A percentile compares a stretch with the other conserved stretches of the same genome.
phyloP scores from a whole-genome alignment of 2,329 filamentous ascomycete species.

The Juglanconis sp. region DNA sequence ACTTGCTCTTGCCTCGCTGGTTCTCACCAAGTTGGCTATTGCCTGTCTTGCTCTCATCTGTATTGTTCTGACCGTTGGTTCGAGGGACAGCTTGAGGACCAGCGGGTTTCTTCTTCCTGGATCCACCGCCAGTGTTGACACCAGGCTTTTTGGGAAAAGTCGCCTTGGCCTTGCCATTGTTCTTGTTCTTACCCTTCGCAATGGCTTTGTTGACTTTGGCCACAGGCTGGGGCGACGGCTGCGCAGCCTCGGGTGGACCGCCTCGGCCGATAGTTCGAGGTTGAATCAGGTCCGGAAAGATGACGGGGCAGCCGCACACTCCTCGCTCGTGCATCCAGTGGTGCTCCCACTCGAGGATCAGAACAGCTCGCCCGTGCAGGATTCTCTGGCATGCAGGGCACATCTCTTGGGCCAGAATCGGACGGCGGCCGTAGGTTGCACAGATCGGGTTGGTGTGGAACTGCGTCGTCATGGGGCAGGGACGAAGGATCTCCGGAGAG shows the following conservation, averaged over 20 bases:
- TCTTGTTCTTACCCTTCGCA: not conserved
- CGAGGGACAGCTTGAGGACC: slow-evolving; percentile 7
- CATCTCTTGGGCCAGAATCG: slow-evolving; percentile 32
- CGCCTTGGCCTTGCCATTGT: too few relatives aligned
- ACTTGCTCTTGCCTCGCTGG: not conserved
- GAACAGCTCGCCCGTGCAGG: slow-evolving; percentile 36
- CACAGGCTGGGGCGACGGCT: not conserved
- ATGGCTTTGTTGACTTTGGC: not conserved
- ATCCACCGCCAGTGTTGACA: not conserved
- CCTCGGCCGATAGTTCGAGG: slow-evolving; percentile 29
- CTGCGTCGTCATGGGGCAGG: slow-evolving; percentile 41
- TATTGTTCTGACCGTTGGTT: not conserved
- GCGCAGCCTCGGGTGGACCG: not conserved
- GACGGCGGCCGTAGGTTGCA: slow-evolving; percentile 25
- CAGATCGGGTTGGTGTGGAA: slow-evolving; percentile 35
- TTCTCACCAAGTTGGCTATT: not conserved
- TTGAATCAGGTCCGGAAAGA: slow-evolving; percentile 34
- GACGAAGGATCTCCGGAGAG: slow-evolving; percentile 35
- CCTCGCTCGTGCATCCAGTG: slow-evolving; percentile 44
- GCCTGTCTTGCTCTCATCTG: too few relatives aligned
- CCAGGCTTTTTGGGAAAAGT: not conserved
- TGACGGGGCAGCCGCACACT: slow-evolving; percentile 35
- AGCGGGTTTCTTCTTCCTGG: not conserved
- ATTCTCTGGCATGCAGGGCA: slow-evolving; percentile 37
- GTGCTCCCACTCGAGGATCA: slow-evolving; percentile 41